phyloP scores from a whole-genome alignment of 1,284 basidiomycete genomes.

The Golubevia pallescens region DNA sequence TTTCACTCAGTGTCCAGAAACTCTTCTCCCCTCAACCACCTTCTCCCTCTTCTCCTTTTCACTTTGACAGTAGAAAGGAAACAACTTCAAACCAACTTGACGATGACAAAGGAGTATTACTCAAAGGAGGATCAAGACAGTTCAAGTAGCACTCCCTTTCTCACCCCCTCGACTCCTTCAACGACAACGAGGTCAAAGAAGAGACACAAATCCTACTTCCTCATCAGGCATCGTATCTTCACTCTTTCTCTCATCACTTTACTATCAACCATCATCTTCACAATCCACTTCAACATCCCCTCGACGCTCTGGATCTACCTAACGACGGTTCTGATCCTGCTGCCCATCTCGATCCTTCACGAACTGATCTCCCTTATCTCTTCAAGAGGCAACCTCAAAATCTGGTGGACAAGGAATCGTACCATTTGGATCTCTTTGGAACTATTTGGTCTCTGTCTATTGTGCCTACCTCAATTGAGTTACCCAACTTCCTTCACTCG shows the following conservation, averaged over 20 bases:
- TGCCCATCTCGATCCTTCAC: conserved; percentile 13
- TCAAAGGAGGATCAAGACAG: too few relatives aligned
- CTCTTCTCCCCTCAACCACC: too few relatives aligned
- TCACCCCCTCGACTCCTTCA: too few relatives aligned
- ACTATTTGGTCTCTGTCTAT: neutral
- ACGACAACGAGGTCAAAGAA: too few relatives aligned
- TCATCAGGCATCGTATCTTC: neutral
- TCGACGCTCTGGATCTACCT: conserved; percentile 20
- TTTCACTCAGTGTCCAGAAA: too few relatives aligned
- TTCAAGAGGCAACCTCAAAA: neutral
- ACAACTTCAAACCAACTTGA: too few relatives aligned
- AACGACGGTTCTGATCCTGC: conserved; percentile 8
- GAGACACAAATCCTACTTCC: too few relatives aligned
- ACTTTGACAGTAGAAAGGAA: too few relatives aligned
- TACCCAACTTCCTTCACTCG: too few relatives aligned
- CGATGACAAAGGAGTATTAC: too few relatives aligned
- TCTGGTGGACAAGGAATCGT: conserved; percentile 10
- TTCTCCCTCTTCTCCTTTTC: too few relatives aligned
- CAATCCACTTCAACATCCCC: conserved; percentile 19
- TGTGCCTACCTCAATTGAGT: conserved; percentile 2
- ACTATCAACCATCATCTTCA: conserved; percentile 1
- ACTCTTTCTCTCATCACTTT: neutral
- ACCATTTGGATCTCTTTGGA: conserved; percentile 2
- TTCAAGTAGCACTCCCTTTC: too few relatives aligned
- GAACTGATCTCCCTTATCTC: neutral